Conservation (phyloP, 495 filamentous ascomycete species). For the Evansstolkia leycettana region DNA sequence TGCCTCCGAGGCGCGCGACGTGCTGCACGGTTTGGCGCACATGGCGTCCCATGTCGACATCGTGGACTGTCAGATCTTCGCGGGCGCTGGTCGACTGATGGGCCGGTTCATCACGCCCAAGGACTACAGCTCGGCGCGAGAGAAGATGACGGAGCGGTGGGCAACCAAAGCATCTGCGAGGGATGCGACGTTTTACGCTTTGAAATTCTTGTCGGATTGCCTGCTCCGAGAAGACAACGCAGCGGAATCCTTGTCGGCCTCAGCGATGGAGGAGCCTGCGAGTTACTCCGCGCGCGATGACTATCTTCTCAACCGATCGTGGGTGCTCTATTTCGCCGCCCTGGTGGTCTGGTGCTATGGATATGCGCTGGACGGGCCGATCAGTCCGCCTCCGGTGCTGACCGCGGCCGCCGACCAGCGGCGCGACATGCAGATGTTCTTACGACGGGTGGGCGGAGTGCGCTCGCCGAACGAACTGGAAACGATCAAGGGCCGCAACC, state of each 20-base stretch:
- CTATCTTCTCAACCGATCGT: constrained; percentile 80
- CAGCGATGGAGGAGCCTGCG: neutral
- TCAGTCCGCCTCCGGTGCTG: constrained; percentile 40
- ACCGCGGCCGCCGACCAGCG: constrained; percentile 50
- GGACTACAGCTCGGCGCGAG: constrained; percentile 68
- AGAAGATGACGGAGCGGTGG: constrained; percentile 82
- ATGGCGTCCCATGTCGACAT: constrained; percentile 98
- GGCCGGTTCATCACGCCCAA: constrained; percentile 73
- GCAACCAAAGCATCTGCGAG: constrained; percentile 84
- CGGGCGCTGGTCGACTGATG: constrained; percentile 69
- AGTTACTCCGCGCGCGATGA: constrained; percentile 79
- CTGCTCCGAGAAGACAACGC: constrained; percentile 44
- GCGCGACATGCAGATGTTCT: constrained; percentile 66
- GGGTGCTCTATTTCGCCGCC: constrained; percentile 92
- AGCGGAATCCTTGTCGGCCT: constrained; percentile 11
- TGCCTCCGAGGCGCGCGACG: constrained; percentile 74
- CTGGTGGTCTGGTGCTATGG: constrained; percentile 94
- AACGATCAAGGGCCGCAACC: constrained; percentile 62
- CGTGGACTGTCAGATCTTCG: constrained; percentile 95
- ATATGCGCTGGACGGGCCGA: constrained; percentile 77
- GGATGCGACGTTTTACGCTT: constrained; percentile 87
- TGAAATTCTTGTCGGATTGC: constrained; percentile 75
- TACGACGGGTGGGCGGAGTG: constrained; percentile 61
- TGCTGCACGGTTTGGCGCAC: constrained; percentile 86
- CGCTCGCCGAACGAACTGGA: constrained; percentile 73